Evolutionary conservation across 2,329 filamentous ascomycete genomes (phyloP), one percentile per base, ranked within the genome.

Genomic region (Ceratocystis cubensis): DNA sequence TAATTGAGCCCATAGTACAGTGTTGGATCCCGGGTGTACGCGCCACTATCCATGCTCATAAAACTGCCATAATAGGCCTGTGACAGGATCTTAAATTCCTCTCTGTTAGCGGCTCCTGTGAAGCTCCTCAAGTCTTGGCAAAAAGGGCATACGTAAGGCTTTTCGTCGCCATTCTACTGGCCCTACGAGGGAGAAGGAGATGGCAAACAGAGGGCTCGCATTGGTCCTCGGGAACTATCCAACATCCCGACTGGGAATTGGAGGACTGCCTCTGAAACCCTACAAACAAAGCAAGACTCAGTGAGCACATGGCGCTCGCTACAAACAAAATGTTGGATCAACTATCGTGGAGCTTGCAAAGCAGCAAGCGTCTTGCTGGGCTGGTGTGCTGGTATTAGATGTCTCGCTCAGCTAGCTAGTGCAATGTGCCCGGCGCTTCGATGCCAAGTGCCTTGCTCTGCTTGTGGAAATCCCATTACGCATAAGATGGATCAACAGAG

Each of bases 61-160:
- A 25, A 22, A 5, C 48, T 25, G 48, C 20, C 5, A 7, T 6
- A 15, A 46, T 48, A 22, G 17, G 20, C 8, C 22, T 28, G 13
- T 28, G 10, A 5, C 17, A 33, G 53, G 53, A 37, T 59, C 1
- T 30, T 30, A 2, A 57, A 33, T 15, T 17, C 0, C 25, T 22
- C 25, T 8, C 22, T 22, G 46, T 57, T 17, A 17, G 25, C 22
- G 56, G 56, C 28, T n/a, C 28, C 30, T 37, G 17, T 37, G 15
- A 59, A n/a, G 6, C 13, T 30, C 28, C 56, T 59, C 5, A 28
- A 2, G 56, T n/a, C 56, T 59, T 59, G 56, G 56, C 56, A 37
- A 59, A 59, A n/a, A 20, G 25, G 6, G 56, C 33, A 59, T 59
- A 59, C 56, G 56, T 59, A 59, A 59, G 56, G 28, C 13, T 37